Evolutionary conservation across 2,329 filamentous ascomycete genomes (phyloP).

Genomic region (Neurospora sp.): DNA sequence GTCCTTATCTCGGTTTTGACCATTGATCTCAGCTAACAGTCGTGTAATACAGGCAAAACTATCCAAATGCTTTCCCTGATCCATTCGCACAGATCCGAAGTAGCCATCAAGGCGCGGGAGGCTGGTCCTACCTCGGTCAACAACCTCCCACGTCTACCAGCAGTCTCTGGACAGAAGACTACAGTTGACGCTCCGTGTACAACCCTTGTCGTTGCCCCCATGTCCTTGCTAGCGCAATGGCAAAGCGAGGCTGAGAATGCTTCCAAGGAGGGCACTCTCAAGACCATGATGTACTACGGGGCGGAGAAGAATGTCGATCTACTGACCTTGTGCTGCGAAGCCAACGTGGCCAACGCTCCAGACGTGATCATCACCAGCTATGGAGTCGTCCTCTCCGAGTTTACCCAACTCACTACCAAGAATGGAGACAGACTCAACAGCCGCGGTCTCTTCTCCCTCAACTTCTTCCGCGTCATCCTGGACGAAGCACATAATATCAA

Average conservation of each 20-base stretch:
- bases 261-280: conserved; percentile 73
- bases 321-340: conserved; percentile 64
- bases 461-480: conserved; percentile 90
- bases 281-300: conserved; percentile 84
- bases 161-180: conserved; percentile 35
- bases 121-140: conserved; percentile 37
- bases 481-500: conserved; percentile 96
- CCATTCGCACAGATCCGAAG: conserved; percentile 65
- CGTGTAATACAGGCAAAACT: conserved; percentile 55
- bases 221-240: conserved; percentile 95
- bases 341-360: conserved; percentile 66
- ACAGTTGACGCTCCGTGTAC: conserved; percentile 71
- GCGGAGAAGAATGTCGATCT: conserved; percentile 72
- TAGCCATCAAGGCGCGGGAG: conserved; percentile 29
- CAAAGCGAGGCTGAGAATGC: conserved; percentile 90
- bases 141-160: conserved; percentile 51
- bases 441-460: conserved; percentile 76
- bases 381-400: conserved; percentile 84
- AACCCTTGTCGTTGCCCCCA: conserved; percentile 90
- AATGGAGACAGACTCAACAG: conserved; percentile 56
- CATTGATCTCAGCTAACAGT: neutral
- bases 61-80: conserved; percentile 96
- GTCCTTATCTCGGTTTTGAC: neutral
- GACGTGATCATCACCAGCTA: conserved; percentile 94
- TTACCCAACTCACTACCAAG: conserved; percentile 59